Evolutionary conservation across 495 filamentous ascomycete genomes (phyloP), one percentile per base, ranked within the genome.

Genomic region (Extremus antarcticus): DNA sequence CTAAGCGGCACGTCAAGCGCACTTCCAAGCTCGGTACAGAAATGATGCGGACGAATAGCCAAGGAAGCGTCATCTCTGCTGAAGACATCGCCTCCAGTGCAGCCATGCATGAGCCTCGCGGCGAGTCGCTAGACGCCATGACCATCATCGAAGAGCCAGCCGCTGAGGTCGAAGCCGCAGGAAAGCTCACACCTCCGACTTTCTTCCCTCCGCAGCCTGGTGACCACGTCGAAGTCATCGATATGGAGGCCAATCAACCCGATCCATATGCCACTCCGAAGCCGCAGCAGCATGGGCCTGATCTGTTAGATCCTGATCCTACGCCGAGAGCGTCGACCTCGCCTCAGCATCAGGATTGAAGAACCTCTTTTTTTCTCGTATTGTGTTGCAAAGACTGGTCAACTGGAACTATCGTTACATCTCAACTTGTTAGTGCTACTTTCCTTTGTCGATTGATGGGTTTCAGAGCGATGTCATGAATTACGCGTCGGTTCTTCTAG

Each of bases 21-120:
- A 59, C 58, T 25, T 94, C 88, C 1, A 95, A 94, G 66, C 77
- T 95, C 1, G 87, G 87, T 1, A 87, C 84, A 38, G 90, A 95
- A 69, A 95, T 95, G 90, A 90, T 95, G 87, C 80, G 90, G 19
- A 94, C 88, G 21, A 94, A 94, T 66, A 92, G 87, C 55, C 83
- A 88, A 53, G 90, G 90, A 23, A 94, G 89, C 63, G 79, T 94
- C 39, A 80, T 86, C 25, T 71, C 68, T 17, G 61, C 67, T 15
- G 70, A 72, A 38, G 70, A 72, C 21, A 24, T 72, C 24, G 43
- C 25, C 66, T 51, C 54, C 13, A 47, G 29, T 32, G 48, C 22
- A 24, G 41, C 16, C n/a, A 67, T 16, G 70, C 72, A 53, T 54
- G 61, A 29, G 52, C 55, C 32, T 54, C 51, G 11, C 3, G 59